Evolutionary conservation across 257 asterid genomes (phyloP).

Genomic region (Dorcoceras hygrometricum): DNA sequence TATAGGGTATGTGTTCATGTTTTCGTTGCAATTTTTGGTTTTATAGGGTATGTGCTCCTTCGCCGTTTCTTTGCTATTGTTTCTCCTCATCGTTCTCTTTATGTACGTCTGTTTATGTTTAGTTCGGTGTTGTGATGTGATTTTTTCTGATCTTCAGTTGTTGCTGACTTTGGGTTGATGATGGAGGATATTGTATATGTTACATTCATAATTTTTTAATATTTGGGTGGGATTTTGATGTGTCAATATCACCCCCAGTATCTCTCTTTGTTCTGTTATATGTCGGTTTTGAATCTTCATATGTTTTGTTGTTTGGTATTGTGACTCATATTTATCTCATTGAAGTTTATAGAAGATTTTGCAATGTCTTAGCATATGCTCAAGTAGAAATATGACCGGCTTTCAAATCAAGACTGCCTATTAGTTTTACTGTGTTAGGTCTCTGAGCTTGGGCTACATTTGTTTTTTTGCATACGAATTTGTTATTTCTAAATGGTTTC

Average conservation of each 20-base stretch:
- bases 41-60: not conserved
- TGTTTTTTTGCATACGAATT: constrained; percentile 8
- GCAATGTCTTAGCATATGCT: not conserved
- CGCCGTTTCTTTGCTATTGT: not conserved
- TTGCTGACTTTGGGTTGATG: constrained; percentile 4
- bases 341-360: not conserved
- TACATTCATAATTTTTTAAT: too few relatives aligned
- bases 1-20: not conserved
- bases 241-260: not conserved
- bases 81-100: not conserved
- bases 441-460: not conserved
- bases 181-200: too few relatives aligned
- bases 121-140: not conserved
- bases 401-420: not conserved
- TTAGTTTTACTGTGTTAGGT: not conserved
- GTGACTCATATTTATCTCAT: too few relatives aligned
- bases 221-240: constrained; percentile 1
- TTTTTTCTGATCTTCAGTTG: not conserved
- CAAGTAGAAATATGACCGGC: not conserved
- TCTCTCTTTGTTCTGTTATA: not conserved
- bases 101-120: not conserved
- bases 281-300: constrained; percentile 9
- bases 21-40: too few relatives aligned
- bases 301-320: not conserved
- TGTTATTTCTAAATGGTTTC: not conserved